phyloP scores from a whole-genome alignment of 257 asterid species.

The Petunia secreta region DNA sequence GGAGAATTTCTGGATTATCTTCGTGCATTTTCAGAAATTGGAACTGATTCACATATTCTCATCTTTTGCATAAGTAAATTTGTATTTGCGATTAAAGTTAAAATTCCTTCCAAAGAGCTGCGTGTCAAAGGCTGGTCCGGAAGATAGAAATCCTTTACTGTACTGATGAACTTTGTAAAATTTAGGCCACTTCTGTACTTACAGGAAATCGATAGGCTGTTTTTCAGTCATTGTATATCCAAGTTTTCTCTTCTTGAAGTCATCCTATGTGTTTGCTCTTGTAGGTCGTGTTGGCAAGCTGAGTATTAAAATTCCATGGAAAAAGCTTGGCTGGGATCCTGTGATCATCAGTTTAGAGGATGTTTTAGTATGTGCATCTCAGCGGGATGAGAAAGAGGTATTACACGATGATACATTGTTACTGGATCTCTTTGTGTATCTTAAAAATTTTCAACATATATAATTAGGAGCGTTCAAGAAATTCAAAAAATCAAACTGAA shows the following conservation, averaged over 20 bases:
- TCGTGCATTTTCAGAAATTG: background rate
- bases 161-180: background rate
- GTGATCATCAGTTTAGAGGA: slow-evolving; percentile 84
- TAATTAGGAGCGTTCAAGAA: background rate
- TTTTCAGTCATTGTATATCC: background rate
- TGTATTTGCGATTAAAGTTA: background rate
- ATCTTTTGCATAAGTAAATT: slow-evolving; percentile 1
- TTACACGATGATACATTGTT: slow-evolving; percentile 8
- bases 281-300: slow-evolving; percentile 89
- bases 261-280: slow-evolving; percentile 29
- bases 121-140: background rate
- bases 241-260: background rate
- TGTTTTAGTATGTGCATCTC: slow-evolving; percentile 70
- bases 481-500: background rate
- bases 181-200: background rate
- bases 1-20: background rate
- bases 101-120: background rate
- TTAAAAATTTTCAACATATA: background rate
- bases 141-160: background rate
- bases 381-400: slow-evolving; percentile 88
- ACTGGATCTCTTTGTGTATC: background rate
- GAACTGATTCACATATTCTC: background rate
- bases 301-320: slow-evolving; percentile 97
- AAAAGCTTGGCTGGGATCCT: slow-evolving; percentile 99
- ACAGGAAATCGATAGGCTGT: background rate